Evolutionary conservation across 768 basidiomycete species (phyloP).

Genomic region (Phylloporus rhodoxanthus): DNA sequence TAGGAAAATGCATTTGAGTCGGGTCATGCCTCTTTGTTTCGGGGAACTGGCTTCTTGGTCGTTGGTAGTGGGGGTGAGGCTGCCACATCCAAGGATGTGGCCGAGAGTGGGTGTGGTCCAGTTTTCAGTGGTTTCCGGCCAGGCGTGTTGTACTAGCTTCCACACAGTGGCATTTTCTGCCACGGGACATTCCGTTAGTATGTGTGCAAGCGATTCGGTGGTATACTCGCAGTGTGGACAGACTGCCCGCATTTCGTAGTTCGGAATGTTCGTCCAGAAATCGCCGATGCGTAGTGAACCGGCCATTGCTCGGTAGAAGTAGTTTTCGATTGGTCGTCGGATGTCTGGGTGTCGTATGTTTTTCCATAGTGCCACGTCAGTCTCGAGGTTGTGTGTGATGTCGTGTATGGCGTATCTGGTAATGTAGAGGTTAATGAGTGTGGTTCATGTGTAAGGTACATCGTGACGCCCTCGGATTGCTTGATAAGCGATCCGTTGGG

Average conservation of each 20-base stretch:
- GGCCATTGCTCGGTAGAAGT: conserved; percentile 25
- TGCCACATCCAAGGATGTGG: background rate
- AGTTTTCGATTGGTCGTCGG: too few species aligned
- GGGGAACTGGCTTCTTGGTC: background rate
- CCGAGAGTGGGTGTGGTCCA: background rate
- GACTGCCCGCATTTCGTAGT: background rate
- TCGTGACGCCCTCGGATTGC: too few species aligned
- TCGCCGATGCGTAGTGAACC: conserved; percentile 20
- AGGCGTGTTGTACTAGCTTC: too few species aligned
- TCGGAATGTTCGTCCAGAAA: conserved; percentile 23
- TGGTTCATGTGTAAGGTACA: too few species aligned
- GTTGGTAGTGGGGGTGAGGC: background rate
- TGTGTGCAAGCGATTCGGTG: conserved; percentile 28
- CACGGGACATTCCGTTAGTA: conserved; percentile 20
- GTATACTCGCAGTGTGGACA: too few species aligned
- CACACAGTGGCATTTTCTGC: too few species aligned
- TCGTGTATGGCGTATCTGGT: background rate
- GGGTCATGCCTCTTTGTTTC: background rate
- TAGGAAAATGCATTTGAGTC: background rate
- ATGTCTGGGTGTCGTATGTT: too few species aligned
- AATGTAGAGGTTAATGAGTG: background rate
- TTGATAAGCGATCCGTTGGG: too few species aligned
- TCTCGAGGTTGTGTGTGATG: background rate
- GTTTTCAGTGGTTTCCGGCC: background rate
- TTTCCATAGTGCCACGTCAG: conserved; percentile 3